Evolutionary conservation across 371 early-diverging fungal genomes (phyloP).

Genomic region (Circinella minor): DNA sequence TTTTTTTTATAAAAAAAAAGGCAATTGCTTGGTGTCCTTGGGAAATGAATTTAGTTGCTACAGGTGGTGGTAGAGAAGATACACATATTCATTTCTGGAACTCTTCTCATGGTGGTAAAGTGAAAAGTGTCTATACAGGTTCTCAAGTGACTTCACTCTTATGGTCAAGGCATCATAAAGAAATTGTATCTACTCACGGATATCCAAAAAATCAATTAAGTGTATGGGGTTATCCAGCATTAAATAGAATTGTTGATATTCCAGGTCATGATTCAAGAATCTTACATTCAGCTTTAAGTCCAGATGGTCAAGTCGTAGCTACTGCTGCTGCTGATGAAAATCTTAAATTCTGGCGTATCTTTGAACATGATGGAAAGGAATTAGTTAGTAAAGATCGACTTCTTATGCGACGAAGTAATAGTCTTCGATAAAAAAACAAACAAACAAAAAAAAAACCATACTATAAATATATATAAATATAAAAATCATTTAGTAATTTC

Average conservation of each 20-base stretch:
- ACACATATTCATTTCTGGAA: slow-evolving; percentile 97
- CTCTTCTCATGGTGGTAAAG: slow-evolving; percentile 68
- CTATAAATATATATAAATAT: no score
- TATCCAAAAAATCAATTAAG: slow-evolving; percentile 85
- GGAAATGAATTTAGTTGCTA: slow-evolving; percentile 88
- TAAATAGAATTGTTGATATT: slow-evolving; percentile 79
- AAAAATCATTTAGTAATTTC: no score
- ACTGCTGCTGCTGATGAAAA: slow-evolving; percentile 95
- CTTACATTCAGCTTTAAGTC: slow-evolving; percentile 88
- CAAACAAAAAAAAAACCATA: background rate
- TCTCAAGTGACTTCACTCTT: slow-evolving; percentile 95
- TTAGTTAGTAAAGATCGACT: slow-evolving; percentile 1
- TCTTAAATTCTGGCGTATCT: slow-evolving; percentile 97
- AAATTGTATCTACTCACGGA: slow-evolving; percentile 96
- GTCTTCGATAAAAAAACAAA: slow-evolving; percentile 21
- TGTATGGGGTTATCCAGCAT: slow-evolving; percentile 90
- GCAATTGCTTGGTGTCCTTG: slow-evolving; percentile 99
- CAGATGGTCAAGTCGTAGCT: slow-evolving; percentile 93
- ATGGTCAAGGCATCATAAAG: slow-evolving; percentile 93
- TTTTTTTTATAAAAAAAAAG: slow-evolving; percentile 41
- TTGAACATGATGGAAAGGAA: slow-evolving; percentile 53
- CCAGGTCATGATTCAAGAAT: slow-evolving; percentile 91
- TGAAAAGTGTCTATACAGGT: slow-evolving; percentile 77
- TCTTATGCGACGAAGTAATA: slow-evolving; percentile 21
- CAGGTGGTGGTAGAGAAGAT: slow-evolving; percentile 97